Evolutionary conservation across 2,329 filamentous ascomycete species (phyloP).

Genomic region (Pleoardoris graminearum): DNA sequence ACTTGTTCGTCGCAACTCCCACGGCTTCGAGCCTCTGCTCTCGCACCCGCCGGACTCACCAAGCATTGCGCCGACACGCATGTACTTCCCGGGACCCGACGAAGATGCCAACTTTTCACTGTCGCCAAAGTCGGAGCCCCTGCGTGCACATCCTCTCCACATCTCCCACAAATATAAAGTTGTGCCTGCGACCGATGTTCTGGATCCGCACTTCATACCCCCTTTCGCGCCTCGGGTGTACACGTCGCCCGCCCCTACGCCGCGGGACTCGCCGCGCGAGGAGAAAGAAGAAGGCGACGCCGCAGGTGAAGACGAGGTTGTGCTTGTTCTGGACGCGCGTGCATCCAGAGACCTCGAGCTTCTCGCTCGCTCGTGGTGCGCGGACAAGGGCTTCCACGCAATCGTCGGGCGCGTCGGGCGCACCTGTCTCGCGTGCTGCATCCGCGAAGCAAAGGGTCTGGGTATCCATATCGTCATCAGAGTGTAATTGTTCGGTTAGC

Average conservation of each 20-base stretch:
- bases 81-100: slow-evolving; percentile 24
- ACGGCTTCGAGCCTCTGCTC: slow-evolving; percentile 41
- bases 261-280: slow-evolving; percentile 15
- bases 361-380: slow-evolving; percentile 71
- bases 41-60: slow-evolving; percentile 40
- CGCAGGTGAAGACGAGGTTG: slow-evolving; percentile 29
- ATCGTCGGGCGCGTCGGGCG: slow-evolving; percentile 68
- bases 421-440: slow-evolving; percentile 73
- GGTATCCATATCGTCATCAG: slow-evolving; percentile 68
- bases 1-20: slow-evolving; percentile 34
- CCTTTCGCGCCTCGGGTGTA: slow-evolving; percentile 29
- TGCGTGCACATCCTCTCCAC: slow-evolving; percentile 48
- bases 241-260: slow-evolving; percentile 20
- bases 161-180: slow-evolving; percentile 42
- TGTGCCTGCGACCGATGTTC: slow-evolving; percentile 38
- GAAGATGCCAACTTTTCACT: slow-evolving; percentile 14
- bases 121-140: slow-evolving; percentile 21
- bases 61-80: slow-evolving; percentile 31
- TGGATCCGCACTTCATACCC: slow-evolving; percentile 30
- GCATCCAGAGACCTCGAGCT: slow-evolving; percentile 69
- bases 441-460: slow-evolving; percentile 73
- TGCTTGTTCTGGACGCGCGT: slow-evolving; percentile 54
- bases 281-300: slow-evolving; percentile 16
- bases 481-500: slow-evolving; percentile 38
- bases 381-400: slow-evolving; percentile 74